These are phyloP conservation scores for Aspergillus homomorphus DNA, from an alignment of 495 filamentous ascomycete species.

Conservation along the genomic window DNA sequence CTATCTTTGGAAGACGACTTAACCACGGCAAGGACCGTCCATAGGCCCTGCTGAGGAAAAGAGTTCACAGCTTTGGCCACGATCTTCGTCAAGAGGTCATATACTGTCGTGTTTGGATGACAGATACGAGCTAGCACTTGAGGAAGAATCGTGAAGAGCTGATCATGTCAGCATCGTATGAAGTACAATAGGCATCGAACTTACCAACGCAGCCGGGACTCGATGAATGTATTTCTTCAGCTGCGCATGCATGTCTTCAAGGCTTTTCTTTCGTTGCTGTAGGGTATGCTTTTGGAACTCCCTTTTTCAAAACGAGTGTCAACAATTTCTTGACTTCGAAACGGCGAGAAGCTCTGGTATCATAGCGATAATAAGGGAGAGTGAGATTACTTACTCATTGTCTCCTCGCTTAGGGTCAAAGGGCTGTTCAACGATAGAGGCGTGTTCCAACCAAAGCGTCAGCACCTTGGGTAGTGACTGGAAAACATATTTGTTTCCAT, in stretches of 20 bases:
- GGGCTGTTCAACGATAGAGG: constrained; percentile 64
- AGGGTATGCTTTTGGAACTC: constrained; percentile 56
- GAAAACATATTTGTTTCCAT: constrained; percentile 90
- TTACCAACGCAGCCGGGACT: constrained; percentile 72
- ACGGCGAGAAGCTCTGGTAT: neutral
- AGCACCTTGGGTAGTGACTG: constrained; percentile 87
- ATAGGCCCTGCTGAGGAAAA: constrained; percentile 89
- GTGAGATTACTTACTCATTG: constrained; percentile 39
- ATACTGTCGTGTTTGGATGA: constrained; percentile 75
- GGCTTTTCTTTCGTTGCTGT: constrained; percentile 58
- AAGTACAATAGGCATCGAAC: neutral
- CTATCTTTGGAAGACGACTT: constrained; percentile 53
- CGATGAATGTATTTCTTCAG: constrained; percentile 69
- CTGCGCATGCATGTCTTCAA: constrained; percentile 68
- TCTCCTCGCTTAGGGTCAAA: constrained; percentile 66
- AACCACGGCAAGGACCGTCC: constrained; percentile 83
- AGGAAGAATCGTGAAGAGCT: constrained; percentile 85
- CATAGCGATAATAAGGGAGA: neutral
- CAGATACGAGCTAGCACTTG: constrained; percentile 91
- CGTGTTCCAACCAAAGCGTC: constrained; percentile 92
- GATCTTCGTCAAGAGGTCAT: constrained; percentile 67
- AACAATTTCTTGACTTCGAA: neutral
- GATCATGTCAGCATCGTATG: constrained; percentile 19
- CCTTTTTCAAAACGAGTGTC: constrained; percentile 16
- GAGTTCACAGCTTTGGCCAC: constrained; percentile 75